Base-by-base conservation (phyloP, 2,329 filamentous ascomycete genomes). In the Daldinia eschscholtzii region DNA sequence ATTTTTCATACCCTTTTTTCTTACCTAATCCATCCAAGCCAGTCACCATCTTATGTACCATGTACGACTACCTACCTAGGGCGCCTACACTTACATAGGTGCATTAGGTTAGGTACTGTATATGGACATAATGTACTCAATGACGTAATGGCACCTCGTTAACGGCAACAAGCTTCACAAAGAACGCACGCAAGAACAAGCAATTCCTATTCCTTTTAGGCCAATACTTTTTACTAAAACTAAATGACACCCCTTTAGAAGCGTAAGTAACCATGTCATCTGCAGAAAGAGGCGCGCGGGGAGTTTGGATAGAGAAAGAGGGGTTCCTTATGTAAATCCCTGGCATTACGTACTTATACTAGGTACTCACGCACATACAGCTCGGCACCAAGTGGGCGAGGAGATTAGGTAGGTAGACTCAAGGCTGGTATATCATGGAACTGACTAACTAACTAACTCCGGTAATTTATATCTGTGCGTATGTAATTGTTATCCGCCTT, bases 301-400 rank as follows among this genome's bases (percentile, higher is more conserved):
- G 57, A 41, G 56, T 63, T 64, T 57, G 46, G 57, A 67, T 44
- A 61, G 46, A 59, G 64, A 61, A 67, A 67, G 67, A 67, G 64
- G 64, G 67, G 64, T 70, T 61, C 56, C 52, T 63, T 53, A 61
- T 41, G 50, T 52, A 64, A 60, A 61, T 58, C 42, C 55, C 39
- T 58, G 44, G 20, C n/a, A 13, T 58, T 55, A 57, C 37, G 53
- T 57, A 57, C 35, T 28, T 57, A 57, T 35, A 35, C 23, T 57
- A 39, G 35, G 35, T 39, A 39, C 20, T 39, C 35, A 28, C 53
- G 23, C 1, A 30, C 53, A 57, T 57, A 15, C 30, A 4, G 13
- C 4, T 55, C 30, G 33, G 20, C 37, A 23, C 20, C 20, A 55
- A 35, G 44, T 28, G 20, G 44, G 13, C 26, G 30, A n/a, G 33